Percentiles rank a stretch among this genome's conserved stretches.
These are phyloP conservation scores for Metschnikowia hibisci DNA, from an alignment of 805 yeast genomes.

Conservation along the genomic window DNA sequence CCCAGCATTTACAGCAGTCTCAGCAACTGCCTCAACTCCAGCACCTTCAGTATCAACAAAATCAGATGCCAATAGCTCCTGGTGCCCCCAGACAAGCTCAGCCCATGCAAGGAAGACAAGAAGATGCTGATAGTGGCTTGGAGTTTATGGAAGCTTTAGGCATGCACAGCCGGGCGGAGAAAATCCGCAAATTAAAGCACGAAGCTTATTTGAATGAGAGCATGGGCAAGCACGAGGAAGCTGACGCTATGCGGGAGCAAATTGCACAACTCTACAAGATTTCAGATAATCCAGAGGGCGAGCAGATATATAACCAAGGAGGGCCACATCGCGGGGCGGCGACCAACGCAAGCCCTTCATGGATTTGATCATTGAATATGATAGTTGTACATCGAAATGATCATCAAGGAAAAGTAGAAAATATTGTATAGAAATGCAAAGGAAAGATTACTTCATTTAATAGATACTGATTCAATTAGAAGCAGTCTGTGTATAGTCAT, in stretches of 20 bases:
- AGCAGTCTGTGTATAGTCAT: no score
- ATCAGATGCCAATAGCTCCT: neutral
- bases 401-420: no score
- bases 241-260: conserved; percentile 8
- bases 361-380: conserved; percentile 10
- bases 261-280: conserved; percentile 5
- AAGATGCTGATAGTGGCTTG: conserved; percentile 2
- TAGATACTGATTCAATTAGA: no score
- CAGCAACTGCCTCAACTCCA: conserved; percentile 11
- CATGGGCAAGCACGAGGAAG: conserved; percentile 3
- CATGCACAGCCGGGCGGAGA: conserved; percentile 3
- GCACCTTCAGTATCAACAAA: conserved; percentile 12
- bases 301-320: conserved; percentile 12
- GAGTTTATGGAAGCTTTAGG: neutral
- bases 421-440: no score
- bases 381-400: neutral
- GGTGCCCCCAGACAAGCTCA: neutral
- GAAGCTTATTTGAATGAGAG: neutral
- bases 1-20: conserved; percentile 9
- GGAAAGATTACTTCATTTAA: no score
- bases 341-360: conserved; percentile 17
- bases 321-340: conserved; percentile 12
- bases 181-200: neutral
- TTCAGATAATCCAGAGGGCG: conserved; percentile 3
- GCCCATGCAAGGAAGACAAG: neutral